phyloP scores from a whole-genome alignment of 163 green algal genomes.

The Prototheca wickerhamii region DNA sequence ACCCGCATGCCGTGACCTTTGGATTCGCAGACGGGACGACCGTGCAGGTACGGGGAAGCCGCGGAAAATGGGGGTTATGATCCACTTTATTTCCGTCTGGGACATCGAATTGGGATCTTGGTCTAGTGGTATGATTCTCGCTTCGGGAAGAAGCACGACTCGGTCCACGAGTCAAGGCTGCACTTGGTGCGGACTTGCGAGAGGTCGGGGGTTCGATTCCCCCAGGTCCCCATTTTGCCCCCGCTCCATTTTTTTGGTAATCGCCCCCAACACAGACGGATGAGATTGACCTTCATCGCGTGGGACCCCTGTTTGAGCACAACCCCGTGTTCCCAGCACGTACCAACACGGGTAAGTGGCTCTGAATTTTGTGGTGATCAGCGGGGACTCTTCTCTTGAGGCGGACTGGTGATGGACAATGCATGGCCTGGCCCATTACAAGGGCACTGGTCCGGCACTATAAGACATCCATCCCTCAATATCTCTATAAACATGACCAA shows the following conservation, averaged over 20 bases:
- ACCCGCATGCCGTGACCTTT: slow-evolving; percentile 92
- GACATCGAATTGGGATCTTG: slow-evolving; percentile 7
- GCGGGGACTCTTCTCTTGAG: no score
- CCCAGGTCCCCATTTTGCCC: slow-evolving; percentile 9
- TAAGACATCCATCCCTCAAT: neutral
- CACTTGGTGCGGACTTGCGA: slow-evolving; percentile 5
- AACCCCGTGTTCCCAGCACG: slow-evolving; percentile 82
- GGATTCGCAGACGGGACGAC: slow-evolving; percentile 38
- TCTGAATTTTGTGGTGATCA: no score
- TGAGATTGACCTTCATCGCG: slow-evolving; percentile 51
- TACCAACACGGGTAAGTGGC: slow-evolving; percentile 90
- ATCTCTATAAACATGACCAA: neutral
- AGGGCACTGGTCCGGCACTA: neutral
- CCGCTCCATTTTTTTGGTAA: slow-evolving; percentile 6
- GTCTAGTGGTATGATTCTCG: slow-evolving; percentile 34
- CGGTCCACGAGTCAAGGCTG: neutral
- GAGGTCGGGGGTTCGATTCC: slow-evolving; percentile 27
- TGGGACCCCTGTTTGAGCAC: slow-evolving; percentile 89
- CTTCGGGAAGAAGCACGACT: slow-evolving; percentile 12
- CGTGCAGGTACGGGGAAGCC: slow-evolving; percentile 47
- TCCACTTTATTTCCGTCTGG: neutral
- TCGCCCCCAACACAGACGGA: slow-evolving; percentile 50
- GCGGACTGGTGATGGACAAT: no score
- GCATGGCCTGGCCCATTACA: no score
- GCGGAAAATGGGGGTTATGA: neutral